Conservation (phyloP, 2,329 filamentous ascomycete species). For the Albifimbria verrucaria region DNA sequence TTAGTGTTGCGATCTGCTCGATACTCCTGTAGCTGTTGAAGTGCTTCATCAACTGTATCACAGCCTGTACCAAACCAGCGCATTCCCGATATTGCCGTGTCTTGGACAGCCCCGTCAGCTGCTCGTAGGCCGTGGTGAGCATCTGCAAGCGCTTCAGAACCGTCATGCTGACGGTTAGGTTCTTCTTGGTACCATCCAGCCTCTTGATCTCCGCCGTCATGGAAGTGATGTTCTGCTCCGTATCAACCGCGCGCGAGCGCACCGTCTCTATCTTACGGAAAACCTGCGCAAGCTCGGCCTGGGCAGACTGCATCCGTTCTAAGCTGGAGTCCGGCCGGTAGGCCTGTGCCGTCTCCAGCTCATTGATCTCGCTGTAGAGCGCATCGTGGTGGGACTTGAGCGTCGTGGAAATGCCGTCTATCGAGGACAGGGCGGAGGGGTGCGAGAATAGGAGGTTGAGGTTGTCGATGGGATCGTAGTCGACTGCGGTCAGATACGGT, state of each 20-base stretch:
- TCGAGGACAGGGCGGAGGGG: constrained; percentile 76
- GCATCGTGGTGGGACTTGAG: constrained; percentile 77
- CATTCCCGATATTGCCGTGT: constrained; percentile 92
- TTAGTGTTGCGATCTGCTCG: constrained; percentile 93
- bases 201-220: constrained; percentile 99
- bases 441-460: constrained; percentile 92
- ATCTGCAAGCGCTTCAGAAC: constrained; percentile 96
- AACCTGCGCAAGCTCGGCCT: constrained; percentile 82
- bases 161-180: constrained; percentile 96
- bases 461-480: constrained; percentile 92
- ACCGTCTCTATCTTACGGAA: constrained; percentile 96
- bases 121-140: constrained; percentile 98
- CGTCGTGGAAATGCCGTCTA: constrained; percentile 68
- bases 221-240: constrained; percentile 91
- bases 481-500: constrained; percentile 37
- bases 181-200: constrained; percentile 92
- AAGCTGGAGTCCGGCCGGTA: constrained; percentile 84
- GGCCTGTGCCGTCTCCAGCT: constrained; percentile 73
- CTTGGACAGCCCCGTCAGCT: constrained; percentile 78
- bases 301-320: constrained; percentile 85
- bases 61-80: constrained; percentile 87
- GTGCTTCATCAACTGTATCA: constrained; percentile 95
- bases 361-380: constrained; percentile 72
- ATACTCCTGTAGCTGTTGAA: constrained; percentile 98
- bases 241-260: constrained; percentile 81